Evolutionary conservation across 805 yeast species (phyloP).

Genomic region (Kuraishia piskuri): DNA sequence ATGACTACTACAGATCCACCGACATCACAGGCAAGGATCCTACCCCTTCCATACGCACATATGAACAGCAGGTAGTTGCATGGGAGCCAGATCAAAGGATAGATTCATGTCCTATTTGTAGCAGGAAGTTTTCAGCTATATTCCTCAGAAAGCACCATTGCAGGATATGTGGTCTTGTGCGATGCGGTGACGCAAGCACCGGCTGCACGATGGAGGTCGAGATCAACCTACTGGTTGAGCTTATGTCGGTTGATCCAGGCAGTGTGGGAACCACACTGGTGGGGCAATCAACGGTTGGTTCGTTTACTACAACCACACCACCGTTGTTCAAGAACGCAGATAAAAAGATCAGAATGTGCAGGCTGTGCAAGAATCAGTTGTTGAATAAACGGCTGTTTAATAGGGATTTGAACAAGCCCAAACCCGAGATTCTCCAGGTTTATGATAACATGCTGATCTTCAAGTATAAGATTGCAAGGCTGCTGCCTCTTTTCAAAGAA

Average conservation of each 20-base stretch:
- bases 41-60: constrained; percentile 14
- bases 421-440: constrained; percentile 28
- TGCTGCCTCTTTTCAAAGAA: constrained; percentile 10
- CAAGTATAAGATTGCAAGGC: constrained; percentile 11
- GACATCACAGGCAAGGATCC: constrained; percentile 5
- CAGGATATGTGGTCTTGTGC: constrained; percentile 74
- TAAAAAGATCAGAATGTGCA: constrained; percentile 51
- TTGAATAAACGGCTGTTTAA: constrained; percentile 45
- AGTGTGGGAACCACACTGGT: not conserved
- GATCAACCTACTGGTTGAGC: constrained; percentile 28
- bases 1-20: constrained; percentile 8
- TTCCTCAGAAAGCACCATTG: constrained; percentile 78
- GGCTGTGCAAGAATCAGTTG: constrained; percentile 54
- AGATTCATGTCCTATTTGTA: constrained; percentile 57
- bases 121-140: constrained; percentile 43
- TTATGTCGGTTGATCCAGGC: constrained; percentile 18
- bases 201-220: constrained; percentile 75
- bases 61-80: constrained; percentile 40
- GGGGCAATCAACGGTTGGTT: constrained; percentile 3
- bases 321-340: constrained; percentile 8
- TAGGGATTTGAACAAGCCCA: constrained; percentile 26
- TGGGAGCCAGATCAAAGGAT: constrained; percentile 57
- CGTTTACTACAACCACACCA: not conserved
- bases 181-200: constrained; percentile 57
- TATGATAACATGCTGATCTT: constrained; percentile 22